Conservation (phyloP, 1,284 basidiomycete species). For the Cryptococcus sp. region DNA sequence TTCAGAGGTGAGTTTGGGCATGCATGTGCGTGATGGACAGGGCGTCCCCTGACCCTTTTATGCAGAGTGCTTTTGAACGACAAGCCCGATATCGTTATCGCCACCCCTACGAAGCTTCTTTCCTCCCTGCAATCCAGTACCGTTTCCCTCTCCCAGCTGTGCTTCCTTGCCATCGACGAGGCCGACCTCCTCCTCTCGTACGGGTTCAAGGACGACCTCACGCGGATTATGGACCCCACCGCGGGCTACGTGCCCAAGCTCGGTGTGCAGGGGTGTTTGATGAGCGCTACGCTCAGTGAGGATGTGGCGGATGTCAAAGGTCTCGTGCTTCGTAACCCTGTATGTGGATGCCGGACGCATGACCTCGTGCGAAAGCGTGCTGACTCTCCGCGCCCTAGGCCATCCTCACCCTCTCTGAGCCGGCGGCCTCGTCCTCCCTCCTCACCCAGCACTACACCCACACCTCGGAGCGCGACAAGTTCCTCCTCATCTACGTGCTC, state of each 20-base stretch:
- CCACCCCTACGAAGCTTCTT: conserved; percentile 83
- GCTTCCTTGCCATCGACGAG: conserved; percentile 94
- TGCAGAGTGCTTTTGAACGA: conserved; percentile 71
- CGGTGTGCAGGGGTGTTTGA: conserved; percentile 84
- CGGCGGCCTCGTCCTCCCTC: conserved; percentile 61
- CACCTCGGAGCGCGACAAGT: conserved; percentile 51
- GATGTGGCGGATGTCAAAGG: conserved; percentile 91
- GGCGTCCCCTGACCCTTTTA: background rate
- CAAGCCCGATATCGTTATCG: conserved; percentile 85
- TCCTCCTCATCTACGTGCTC: conserved; percentile 48
- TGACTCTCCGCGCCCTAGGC: conserved; percentile 54
- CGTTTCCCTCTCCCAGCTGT: conserved; percentile 54
- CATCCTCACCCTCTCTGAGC: conserved; percentile 81
- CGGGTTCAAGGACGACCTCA: conserved; percentile 89
- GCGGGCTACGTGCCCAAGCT: conserved; percentile 71
- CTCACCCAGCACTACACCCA: conserved; percentile 80
- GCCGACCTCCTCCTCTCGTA: conserved; percentile 97
- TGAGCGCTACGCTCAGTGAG: conserved; percentile 97
- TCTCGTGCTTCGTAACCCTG: conserved; percentile 79
- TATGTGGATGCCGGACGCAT: conserved; percentile 51
- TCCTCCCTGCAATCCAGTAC: conserved; percentile 76
- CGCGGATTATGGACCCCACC: conserved; percentile 65
- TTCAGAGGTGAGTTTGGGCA: conserved; percentile 64
- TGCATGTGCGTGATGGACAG: background rate
- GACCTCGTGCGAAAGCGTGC: background rate